Percentiles rank a stretch among this genome's conserved stretches.
Conservation (phyloP, 441 rosid genomes). For the Euphorbia corollata region DNA sequence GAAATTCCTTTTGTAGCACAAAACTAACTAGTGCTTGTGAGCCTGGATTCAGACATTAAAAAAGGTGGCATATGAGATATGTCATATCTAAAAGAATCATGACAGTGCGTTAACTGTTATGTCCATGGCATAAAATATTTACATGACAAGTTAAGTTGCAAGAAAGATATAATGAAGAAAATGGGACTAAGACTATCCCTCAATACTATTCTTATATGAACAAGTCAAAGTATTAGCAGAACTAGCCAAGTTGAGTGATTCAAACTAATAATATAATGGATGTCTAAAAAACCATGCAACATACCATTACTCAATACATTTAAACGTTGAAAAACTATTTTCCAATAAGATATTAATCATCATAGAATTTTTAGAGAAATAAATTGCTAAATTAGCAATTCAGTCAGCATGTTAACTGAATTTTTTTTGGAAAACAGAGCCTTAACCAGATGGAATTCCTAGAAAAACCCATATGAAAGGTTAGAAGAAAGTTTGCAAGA, state of each 20-base stretch:
- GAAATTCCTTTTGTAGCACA: constrained; percentile 67
- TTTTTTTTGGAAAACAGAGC: neutral
- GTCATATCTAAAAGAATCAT: constrained; percentile 7
- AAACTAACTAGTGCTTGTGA: constrained; percentile 86
- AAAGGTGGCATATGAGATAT: constrained; percentile 1
- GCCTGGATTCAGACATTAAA: constrained; percentile 35
- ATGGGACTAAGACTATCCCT: neutral
- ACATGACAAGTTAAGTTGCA: constrained; percentile 2
- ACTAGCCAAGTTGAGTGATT: neutral
- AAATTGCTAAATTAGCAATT: neutral
- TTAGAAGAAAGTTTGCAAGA: neutral
- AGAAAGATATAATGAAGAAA: neutral
- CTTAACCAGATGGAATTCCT: neutral
- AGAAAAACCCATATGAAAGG: neutral
- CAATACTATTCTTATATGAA: neutral
- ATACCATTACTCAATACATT: neutral
- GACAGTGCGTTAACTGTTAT: neutral
- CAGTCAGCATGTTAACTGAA: neutral
- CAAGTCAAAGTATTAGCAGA: neutral
- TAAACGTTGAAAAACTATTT: neutral
- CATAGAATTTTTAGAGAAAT: neutral
- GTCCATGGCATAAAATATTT: neutral
- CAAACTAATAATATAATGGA: neutral
- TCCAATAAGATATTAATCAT: neutral
- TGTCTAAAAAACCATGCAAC: constrained; percentile 1